Percentiles rank a stretch among this genome's conserved stretches.
These are phyloP conservation scores for Chenopodium quinoa DNA, from an alignment of 148 eudicot species.

Conservation along the genomic window DNA sequence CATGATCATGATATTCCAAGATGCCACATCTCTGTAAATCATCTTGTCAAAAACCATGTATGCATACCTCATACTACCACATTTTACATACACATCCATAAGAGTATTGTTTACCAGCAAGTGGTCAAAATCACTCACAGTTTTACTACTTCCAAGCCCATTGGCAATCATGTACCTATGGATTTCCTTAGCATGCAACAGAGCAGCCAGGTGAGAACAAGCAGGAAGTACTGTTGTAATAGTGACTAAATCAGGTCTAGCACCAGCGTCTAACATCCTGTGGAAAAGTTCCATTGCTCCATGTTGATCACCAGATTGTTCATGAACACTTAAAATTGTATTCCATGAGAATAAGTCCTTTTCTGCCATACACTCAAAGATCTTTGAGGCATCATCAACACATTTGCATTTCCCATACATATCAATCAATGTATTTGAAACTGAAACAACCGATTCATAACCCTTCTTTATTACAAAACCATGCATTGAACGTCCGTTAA, in stretches of 20 bases:
- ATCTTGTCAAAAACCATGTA: conserved; percentile 45
- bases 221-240: conserved; percentile 67
- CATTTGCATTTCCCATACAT: conserved; percentile 70
- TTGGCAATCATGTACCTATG: conserved; percentile 56
- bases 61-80: conserved; percentile 64
- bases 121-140: conserved; percentile 20
- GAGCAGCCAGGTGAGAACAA: conserved; percentile 53
- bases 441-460: conserved; percentile 36
- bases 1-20: conserved; percentile 82
- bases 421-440: conserved; percentile 63
- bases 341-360: conserved; percentile 78
- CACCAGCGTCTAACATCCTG: conserved; percentile 42
- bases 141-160: conserved; percentile 33
- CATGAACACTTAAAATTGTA: conserved; percentile 52
- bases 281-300: conserved; percentile 41
- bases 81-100: conserved; percentile 67
- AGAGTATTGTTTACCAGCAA: conserved; percentile 47
- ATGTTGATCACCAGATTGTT: conserved; percentile 52
- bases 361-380: conserved; percentile 45
- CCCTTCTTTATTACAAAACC: conserved; percentile 55
- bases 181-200: conserved; percentile 57
- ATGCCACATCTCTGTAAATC: conserved; percentile 58
- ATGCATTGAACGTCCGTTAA: conserved; percentile 52
- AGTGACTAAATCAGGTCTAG: conserved; percentile 64
- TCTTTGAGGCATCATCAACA: conserved; percentile 28